Conservation (phyloP, 257 asterid genomes). For the Salvia rosmarinus region DNA sequence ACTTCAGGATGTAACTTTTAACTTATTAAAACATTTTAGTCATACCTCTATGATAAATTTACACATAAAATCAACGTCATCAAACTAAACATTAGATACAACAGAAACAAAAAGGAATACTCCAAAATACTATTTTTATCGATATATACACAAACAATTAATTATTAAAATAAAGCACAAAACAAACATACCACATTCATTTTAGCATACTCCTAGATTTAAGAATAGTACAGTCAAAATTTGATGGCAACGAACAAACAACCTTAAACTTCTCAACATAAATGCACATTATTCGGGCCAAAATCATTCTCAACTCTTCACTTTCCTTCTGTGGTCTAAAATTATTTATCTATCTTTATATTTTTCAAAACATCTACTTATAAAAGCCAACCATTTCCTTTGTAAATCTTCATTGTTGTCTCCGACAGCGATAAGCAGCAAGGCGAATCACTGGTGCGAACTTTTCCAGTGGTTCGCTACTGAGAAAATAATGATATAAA, state of each 20-base stretch:
- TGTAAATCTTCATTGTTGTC: conserved; percentile 21
- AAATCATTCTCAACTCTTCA: conserved; percentile 23
- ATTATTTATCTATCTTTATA: neutral
- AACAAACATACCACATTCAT: neutral
- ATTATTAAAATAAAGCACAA: neutral
- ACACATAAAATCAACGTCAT: too few species aligned
- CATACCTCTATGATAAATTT: too few species aligned
- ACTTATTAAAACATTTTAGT: too few species aligned
- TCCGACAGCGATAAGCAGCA: neutral
- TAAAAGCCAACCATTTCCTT: neutral
- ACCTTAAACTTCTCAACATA: neutral
- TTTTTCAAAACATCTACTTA: conserved; percentile 1
- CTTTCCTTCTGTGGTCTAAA: conserved; percentile 19
- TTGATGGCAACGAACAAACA: neutral
- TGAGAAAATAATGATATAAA: neutral
- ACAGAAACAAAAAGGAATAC: too few species aligned
- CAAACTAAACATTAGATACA: too few species aligned
- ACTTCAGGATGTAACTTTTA: too few species aligned
- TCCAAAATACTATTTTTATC: too few species aligned
- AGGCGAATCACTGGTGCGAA: conserved; percentile 47
- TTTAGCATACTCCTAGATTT: neutral
- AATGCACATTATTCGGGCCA: conserved; percentile 24
- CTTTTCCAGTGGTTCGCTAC: conserved; percentile 49
- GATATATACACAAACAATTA: too few species aligned
- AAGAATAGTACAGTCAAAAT: neutral